Base-by-base conservation (phyloP, 2,329 filamentous ascomycete genomes). In the Mycogone perniciosa region DNA sequence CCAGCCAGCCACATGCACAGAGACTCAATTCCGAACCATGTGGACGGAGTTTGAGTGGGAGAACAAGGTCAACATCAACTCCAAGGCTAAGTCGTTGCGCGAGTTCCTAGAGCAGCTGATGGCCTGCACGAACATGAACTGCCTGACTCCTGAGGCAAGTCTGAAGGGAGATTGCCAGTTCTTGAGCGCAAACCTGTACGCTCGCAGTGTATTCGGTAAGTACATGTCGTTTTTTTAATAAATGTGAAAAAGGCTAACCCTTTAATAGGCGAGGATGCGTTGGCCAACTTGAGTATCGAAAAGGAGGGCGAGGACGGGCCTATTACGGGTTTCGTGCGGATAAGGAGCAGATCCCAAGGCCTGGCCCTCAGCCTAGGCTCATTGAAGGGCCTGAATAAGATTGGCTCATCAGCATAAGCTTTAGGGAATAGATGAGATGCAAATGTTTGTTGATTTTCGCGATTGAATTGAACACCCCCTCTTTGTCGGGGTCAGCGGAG, bases 1-100 rank as follows among this genome's bases (percentile, higher is more conserved):
- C 63, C 92, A 97, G 67, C 93, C 93, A 1, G 92, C 92, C 6
- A 85, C 90, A 11, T 99, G 93, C 77, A 93, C 89, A 4, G 93
- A 99, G 76, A 96, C 92, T 8, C 90, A 97, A 64, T 99, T 99
- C 84, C 84, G 93, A 54, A 95, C 89, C n/a, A 99, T 99, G 93
- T 99, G 93, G 93, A 99, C 93, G 35, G 93, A 99, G 67, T 99
- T 99, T 60, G 93, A 99, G 68, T 99, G 93, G 93, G 93, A 99
- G 77, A 99, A 99, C 76, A 99, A 99, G 81, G 92, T 99, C 70
- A 99, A 99, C 74, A 97, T 99, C 74, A 96, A 96, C 73, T 95
- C 89, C 57, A 97, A 96, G 77, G 89, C 89, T 59, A 95, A 92
- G 76, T 86, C 82, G 30, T 77, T 99, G 54, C 83, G 92, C 45